These are phyloP conservation scores for Sarcodon aspratus DNA, from an alignment of 768 basidiomycete species.

Conservation along the genomic window DNA sequence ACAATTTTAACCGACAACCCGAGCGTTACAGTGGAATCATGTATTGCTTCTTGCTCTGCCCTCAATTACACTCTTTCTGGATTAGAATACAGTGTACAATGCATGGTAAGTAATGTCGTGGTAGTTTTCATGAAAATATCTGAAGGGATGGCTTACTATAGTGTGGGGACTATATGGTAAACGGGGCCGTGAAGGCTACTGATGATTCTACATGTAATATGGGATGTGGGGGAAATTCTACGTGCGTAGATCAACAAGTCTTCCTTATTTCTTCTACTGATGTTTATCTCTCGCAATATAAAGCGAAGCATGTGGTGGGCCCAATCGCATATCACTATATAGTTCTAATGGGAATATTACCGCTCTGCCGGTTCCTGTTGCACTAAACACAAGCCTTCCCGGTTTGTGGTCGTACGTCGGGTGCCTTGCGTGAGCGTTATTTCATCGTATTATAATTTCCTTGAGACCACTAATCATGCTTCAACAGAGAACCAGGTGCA, in stretches of 20 bases:
- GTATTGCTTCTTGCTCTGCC: conserved; percentile 44
- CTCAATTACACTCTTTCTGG: conserved; percentile 58
- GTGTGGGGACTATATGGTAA: conserved; percentile 58
- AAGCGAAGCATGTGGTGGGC: conserved; percentile 65
- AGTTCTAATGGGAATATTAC: conserved; percentile 38
- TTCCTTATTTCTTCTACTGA: not conserved
- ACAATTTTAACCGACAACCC: conserved; percentile 26
- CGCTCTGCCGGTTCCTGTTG: conserved; percentile 44
- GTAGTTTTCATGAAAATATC: conserved; percentile 1
- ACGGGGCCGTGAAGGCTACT: conserved; percentile 41
- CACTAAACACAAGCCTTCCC: conserved; percentile 46
- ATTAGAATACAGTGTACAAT: conserved; percentile 46
- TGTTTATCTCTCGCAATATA: conserved; percentile 4
- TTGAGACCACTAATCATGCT: not conserved
- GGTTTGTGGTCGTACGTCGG: conserved; percentile 55
- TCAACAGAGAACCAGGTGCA: conserved; percentile 33
- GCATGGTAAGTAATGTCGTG: conserved; percentile 25
- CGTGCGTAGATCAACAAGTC: conserved; percentile 26
- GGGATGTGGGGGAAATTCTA: conserved; percentile 59
- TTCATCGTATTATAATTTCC: too few relatives aligned
- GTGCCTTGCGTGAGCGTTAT: conserved; percentile 43
- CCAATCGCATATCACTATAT: conserved; percentile 64
- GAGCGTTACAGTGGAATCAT: conserved; percentile 46
- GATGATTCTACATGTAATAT: conserved; percentile 49
- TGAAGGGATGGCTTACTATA: conserved; percentile 13